Base-by-base conservation (phyloP, 306 rosid species). In the Prunus mira region DNA sequence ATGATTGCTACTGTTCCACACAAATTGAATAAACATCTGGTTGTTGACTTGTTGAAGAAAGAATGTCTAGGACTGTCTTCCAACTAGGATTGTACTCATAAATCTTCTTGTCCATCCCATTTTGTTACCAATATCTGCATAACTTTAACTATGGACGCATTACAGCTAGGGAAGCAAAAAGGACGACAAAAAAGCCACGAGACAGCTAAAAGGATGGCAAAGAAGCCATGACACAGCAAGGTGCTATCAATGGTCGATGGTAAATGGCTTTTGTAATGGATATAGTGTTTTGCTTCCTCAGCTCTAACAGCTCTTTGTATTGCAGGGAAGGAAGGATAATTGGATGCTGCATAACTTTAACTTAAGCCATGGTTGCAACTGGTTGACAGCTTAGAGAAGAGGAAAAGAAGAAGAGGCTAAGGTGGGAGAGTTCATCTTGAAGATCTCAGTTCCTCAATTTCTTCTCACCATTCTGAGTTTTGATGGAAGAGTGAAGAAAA, bases 111-210 rank as follows among this genome's bases (percentile, higher is more conserved):
- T 51, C 34, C 34, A 32, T 38, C 58, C 43, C 11, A 15, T 22
- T 57, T n/a, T 69, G 41, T 77, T 38, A 20, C 46, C 19, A 38
- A 51, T 55, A 51, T 65, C 45, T 12, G 22, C 25, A 20, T 72
- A 67, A 69, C 76, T 69, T 18, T 78, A 58, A 73, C 76, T 74
- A 43, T 67, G 74, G 30, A 52, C 47, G 34, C 61, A 69, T 80
- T 84, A 64, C 96, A 92, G 97, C 92, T 49, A 80, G 69, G 79
- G 82, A 80, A 70, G 88, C 79, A 41, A 82, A 88, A 81, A 89
- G 56, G 71, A 79, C 69, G 45, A 77, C 47, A 67, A 91, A 84
- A 77, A 91, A 87, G 79, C 69, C 80, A 41, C 74, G 81, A 51
- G 80, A 82, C 71, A 58, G 86, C 75, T 47, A 85, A 84, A 83